Evolutionary conservation across 176 grass and related monocot species (phyloP).

Genomic region (Phyllostachys edulis): DNA sequence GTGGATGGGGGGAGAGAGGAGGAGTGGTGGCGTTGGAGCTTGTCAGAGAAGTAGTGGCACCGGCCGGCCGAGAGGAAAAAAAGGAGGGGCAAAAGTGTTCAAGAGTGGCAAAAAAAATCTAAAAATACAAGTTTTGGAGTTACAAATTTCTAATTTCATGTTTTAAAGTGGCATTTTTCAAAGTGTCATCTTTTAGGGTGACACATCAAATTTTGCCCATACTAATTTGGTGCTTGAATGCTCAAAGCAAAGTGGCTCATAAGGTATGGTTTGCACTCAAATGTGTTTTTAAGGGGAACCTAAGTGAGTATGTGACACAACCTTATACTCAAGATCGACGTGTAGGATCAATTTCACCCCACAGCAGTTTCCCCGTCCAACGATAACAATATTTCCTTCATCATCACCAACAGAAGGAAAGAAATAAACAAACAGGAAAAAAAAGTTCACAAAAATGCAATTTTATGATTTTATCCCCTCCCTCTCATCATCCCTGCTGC

Average conservation of each 20-base stretch:
- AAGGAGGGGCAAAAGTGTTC: too few relatives aligned
- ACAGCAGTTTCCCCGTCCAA: background rate
- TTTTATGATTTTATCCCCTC: conserved; percentile 28
- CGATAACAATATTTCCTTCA: background rate
- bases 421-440: background rate
- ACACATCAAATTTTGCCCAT: too few relatives aligned
- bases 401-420: background rate
- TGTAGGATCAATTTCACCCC: background rate
- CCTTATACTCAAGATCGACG: background rate
- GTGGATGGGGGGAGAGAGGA: too few relatives aligned
- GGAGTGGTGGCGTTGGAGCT: too few relatives aligned
- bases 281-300: background rate
- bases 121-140: too few relatives aligned
- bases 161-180: too few relatives aligned
- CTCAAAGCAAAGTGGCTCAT: background rate
- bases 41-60: too few relatives aligned
- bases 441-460: conserved; percentile 28
- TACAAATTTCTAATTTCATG: too few relatives aligned
- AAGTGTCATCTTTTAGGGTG: too few relatives aligned
- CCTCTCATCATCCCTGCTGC: background rate
- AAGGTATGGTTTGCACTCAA: background rate
- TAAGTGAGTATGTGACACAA: background rate
- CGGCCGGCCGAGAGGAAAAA: too few relatives aligned
- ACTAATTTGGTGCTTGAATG: background rate
- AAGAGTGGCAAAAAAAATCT: too few relatives aligned